Percentiles rank a stretch among this genome's conserved stretches.
These are phyloP conservation scores for Claviceps arundinis DNA, from an alignment of 2,329 filamentous ascomycete genomes.

Conservation along the genomic window DNA sequence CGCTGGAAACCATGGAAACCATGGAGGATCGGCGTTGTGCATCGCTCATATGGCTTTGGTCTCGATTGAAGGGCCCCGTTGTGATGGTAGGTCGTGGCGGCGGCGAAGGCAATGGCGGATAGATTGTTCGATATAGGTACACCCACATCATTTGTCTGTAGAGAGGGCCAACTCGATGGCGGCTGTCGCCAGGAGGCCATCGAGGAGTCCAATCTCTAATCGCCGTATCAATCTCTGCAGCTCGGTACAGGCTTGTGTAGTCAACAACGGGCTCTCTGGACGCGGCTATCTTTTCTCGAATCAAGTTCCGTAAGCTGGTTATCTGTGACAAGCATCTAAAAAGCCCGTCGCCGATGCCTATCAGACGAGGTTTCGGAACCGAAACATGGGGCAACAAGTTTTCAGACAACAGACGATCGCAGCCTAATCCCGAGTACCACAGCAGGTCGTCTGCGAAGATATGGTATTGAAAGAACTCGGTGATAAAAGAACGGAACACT, in stretches of 20 bases:
- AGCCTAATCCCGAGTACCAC: constrained; percentile 28
- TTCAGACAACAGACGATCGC: constrained; percentile 26
- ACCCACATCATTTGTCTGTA: constrained; percentile 57
- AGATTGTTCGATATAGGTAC: constrained; percentile 48
- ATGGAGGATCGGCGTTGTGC: constrained; percentile 21
- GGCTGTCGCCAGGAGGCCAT: constrained; percentile 44
- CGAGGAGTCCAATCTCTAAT: constrained; percentile 62
- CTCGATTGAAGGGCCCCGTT: constrained; percentile 12
- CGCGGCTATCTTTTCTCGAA: constrained; percentile 52
- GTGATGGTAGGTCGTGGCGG: constrained; percentile 19
- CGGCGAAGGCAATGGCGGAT: constrained; percentile 34
- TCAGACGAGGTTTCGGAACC: constrained; percentile 41
- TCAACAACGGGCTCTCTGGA: constrained; percentile 55
- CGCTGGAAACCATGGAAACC: constrained; percentile 22
- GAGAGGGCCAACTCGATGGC: constrained; percentile 41
- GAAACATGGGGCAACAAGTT: constrained; percentile 28
- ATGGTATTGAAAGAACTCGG: constrained; percentile 80
- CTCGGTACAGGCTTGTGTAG: constrained; percentile 58
- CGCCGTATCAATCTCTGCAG: constrained; percentile 60
- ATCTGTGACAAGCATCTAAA: constrained; percentile 70
- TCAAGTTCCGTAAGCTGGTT: constrained; percentile 59
- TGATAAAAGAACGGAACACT: constrained; percentile 50
- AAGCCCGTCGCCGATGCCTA: constrained; percentile 72
- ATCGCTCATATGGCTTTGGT: constrained; percentile 9
- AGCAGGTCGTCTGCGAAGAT: constrained; percentile 52